Percentiles rank a stretch among this genome's conserved stretches.
These are phyloP conservation scores for Colletotrichum trifolii DNA, from an alignment of 2,329 filamentous ascomycete species.

Conservation along the genomic window DNA sequence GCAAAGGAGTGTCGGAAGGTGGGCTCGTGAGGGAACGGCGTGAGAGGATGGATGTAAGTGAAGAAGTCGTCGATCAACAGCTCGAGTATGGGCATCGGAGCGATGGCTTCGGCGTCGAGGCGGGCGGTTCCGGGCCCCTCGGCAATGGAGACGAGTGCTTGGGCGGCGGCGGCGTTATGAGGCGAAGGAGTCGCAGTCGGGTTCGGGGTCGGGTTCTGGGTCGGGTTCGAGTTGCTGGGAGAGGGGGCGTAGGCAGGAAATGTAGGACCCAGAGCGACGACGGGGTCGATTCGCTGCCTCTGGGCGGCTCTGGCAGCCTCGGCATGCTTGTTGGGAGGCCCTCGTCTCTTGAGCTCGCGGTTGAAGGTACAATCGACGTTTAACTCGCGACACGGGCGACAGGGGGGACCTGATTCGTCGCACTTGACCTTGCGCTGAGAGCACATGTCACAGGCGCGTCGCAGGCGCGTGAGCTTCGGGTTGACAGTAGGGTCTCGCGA, in stretches of 20 bases:
- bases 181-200: slow-evolving; percentile 49
- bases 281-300: slow-evolving; percentile 52
- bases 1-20: slow-evolving; percentile 78
- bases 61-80: slow-evolving; percentile 84
- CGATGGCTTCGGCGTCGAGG: slow-evolving; percentile 76
- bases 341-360: slow-evolving; percentile 67
- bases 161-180: slow-evolving; percentile 60
- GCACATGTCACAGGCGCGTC: slow-evolving; percentile 71
- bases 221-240: slow-evolving; percentile 37
- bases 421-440: slow-evolving; percentile 72
- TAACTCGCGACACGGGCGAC: slow-evolving; percentile 66
- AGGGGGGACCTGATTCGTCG: slow-evolving; percentile 66
- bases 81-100: slow-evolving; percentile 74
- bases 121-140: slow-evolving; percentile 50
- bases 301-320: slow-evolving; percentile 67
- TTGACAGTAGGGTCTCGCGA: slow-evolving; percentile 54
- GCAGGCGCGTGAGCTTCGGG: slow-evolving; percentile 65
- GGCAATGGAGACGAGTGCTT: slow-evolving; percentile 60
- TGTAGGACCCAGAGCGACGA: slow-evolving; percentile 1
- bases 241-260: slow-evolving; percentile 20
- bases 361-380: slow-evolving; percentile 68
- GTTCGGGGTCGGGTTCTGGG: slow-evolving; percentile 40
- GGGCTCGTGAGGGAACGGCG: slow-evolving; percentile 82
- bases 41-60: slow-evolving; percentile 81
- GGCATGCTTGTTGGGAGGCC: slow-evolving; percentile 69